Evolutionary conservation across 2,329 filamentous ascomycete genomes (phyloP).

Genomic region (Colletotrichum truncatum): DNA sequence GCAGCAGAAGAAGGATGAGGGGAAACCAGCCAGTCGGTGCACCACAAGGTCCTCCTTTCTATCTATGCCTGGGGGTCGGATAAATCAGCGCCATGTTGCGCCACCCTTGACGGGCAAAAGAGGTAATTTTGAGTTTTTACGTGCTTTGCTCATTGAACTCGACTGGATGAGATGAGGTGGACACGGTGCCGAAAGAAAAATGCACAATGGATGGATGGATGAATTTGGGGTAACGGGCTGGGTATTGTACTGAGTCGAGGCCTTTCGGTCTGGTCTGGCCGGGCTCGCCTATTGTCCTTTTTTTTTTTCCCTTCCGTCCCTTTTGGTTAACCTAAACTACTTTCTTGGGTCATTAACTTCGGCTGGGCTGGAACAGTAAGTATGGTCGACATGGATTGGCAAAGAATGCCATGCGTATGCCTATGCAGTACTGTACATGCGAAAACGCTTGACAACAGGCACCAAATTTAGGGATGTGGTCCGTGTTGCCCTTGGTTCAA

Average conservation of each 20-base stretch:
- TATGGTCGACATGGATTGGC: not conserved
- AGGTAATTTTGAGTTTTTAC: constrained; percentile 2
- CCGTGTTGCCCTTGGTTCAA: constrained; percentile 1
- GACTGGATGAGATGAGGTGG: not conserved
- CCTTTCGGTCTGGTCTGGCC: not conserved
- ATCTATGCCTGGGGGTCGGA: too few species aligned
- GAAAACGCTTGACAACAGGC: not conserved
- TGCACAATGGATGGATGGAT: not conserved
- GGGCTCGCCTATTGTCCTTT: not conserved
- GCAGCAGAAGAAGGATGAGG: too few species aligned
- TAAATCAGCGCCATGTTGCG: too few species aligned
- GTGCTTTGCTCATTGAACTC: not conserved
- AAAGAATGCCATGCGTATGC: not conserved
- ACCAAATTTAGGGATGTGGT: not conserved
- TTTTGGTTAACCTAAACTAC: too few species aligned
- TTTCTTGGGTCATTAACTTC: not conserved
- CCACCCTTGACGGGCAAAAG: not conserved
- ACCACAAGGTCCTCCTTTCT: too few species aligned
- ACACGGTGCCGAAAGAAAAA: not conserved
- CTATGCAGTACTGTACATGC: not conserved
- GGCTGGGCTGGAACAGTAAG: not conserved
- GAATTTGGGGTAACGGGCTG: not conserved
- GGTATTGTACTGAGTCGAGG: not conserved
- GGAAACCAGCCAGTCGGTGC: too few species aligned
- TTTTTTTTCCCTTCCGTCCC: not conserved